Base-by-base conservation (phyloP, 148 eudicot species). In the Rhododendron griersonianum region DNA sequence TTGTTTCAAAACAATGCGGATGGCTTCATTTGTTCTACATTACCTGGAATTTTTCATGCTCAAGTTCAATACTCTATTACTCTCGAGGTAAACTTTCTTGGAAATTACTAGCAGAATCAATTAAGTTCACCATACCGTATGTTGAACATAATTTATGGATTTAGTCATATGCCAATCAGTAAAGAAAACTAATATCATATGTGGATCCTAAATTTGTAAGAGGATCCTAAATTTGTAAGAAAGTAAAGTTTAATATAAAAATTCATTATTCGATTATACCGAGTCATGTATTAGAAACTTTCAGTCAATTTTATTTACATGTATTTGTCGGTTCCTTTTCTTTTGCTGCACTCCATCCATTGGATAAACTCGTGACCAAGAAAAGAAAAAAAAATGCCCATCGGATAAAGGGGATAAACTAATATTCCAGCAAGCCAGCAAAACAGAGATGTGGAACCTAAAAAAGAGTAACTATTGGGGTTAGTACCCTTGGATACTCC, bases 31-130 rank as follows among this genome's bases (percentile, higher is more conserved):
- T 97, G 98, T 55, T 95, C 98, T 0, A 16, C 93, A 3, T 87
- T 95, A n/a, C 99, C 99, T 11, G 99, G 98, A 84, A 91, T 93
- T 71, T 83, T 94, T 88, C 93, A 94, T 83, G 85, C 96, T 41
- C 94, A 96, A 89, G 95, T 96, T 67, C 96, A 95, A 89, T 96
- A 96, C 87, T 96, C 99, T 47, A 41, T 41, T 39, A 5, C 44
- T 41, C 44, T 41, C 99, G 98, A 44, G 99, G 99, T 96, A 88
- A 9, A 0, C 44, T 41, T 84, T 33, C 77, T 73, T 33, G 7
- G 16, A 3, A 13, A 28, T 30, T 10, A 30, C 44, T 5, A 69
- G 61, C 11, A n/a, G 4, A 63, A 63, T 7, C 67, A 5, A 41
- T 41, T 41, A 41, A 61, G n/a, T 61, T 61, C 25, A 6, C 67